phyloP scores from a whole-genome alignment of 495 filamentous ascomycete genomes.

The Aspergillus cavernicola region DNA sequence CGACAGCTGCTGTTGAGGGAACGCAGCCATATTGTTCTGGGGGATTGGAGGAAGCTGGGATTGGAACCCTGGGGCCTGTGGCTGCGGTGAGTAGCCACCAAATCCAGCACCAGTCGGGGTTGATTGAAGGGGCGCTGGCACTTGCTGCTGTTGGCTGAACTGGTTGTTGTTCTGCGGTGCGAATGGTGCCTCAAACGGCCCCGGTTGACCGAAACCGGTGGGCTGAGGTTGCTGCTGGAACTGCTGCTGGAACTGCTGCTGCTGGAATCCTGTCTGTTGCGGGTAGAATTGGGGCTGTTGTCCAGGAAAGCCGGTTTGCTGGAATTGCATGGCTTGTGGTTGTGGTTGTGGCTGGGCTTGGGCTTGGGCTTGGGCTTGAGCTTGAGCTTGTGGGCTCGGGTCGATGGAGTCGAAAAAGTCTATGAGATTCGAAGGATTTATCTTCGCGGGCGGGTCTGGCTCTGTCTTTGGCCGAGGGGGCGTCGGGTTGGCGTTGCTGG shows the following conservation, averaged over 20 bases:
- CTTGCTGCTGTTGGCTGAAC: constrained; percentile 50
- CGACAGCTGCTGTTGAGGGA: constrained; percentile 44
- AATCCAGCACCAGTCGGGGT: constrained; percentile 80
- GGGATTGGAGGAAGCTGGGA: constrained; percentile 56
- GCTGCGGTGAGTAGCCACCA: constrained; percentile 75
- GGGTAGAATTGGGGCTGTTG: too few species aligned
- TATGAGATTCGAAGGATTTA: constrained; percentile 78
- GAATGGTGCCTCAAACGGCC: constrained; percentile 40
- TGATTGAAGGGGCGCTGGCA: constrained; percentile 49
- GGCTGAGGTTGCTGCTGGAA: constrained; percentile 17
- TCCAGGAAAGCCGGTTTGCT: not conserved
- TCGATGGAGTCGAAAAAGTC: constrained; percentile 99
- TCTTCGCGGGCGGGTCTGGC: constrained; percentile 35
- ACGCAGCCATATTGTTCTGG: constrained; percentile 56
- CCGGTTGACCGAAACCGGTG: constrained; percentile 21
- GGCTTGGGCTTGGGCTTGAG: constrained; percentile 51
- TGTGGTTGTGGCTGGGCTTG: constrained; percentile 45
- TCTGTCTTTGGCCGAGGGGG: constrained; percentile 25
- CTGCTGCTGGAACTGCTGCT: constrained; percentile 31
- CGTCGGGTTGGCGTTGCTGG: constrained; percentile 17
- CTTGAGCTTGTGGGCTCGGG: constrained; percentile 74
- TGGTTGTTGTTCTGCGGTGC: constrained; percentile 49
- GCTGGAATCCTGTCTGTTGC: constrained; percentile 28
- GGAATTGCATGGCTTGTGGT: constrained; percentile 20
- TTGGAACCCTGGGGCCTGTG: constrained; percentile 48